These are phyloP conservation scores for Atkinsonella texensis DNA, from an alignment of 2,329 filamentous ascomycete species.

Conservation along the genomic window DNA sequence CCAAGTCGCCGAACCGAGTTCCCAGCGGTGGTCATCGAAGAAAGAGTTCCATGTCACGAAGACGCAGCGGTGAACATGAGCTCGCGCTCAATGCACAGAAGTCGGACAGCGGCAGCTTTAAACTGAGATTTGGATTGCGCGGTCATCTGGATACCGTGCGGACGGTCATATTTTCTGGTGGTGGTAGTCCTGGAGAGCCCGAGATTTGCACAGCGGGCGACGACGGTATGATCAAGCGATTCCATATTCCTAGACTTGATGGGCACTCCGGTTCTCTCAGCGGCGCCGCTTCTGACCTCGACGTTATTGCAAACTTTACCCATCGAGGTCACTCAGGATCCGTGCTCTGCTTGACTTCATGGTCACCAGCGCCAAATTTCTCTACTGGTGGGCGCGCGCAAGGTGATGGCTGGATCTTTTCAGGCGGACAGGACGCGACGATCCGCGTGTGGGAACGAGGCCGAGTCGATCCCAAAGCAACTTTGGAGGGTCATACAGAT, in stretches of 20 bases:
- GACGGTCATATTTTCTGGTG: conserved; percentile 91
- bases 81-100: conserved; percentile 44
- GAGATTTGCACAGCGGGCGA: conserved; percentile 95
- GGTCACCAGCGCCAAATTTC: conserved; percentile 78
- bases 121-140: conserved; percentile 80
- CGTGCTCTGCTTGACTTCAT: conserved; percentile 77
- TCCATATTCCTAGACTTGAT: conserved; percentile 82
- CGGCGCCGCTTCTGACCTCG: conserved; percentile 62
- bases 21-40: conserved; percentile 56
- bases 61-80: conserved; percentile 58
- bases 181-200: conserved; percentile 86
- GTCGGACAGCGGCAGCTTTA: conserved; percentile 67
- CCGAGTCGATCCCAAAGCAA: conserved; percentile 87
- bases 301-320: conserved; percentile 88
- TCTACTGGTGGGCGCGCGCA: conserved; percentile 76
- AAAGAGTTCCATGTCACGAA: conserved; percentile 66
- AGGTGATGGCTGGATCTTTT: conserved; percentile 97
- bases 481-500: conserved; percentile 86
- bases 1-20: conserved; percentile 67
- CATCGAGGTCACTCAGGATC: conserved; percentile 88
- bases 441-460: conserved; percentile 93
- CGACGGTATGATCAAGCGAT: conserved; percentile 91
- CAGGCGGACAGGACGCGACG: conserved; percentile 85
- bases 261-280: conserved; percentile 29
- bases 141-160: conserved; percentile 91